phyloP scores from a whole-genome alignment of 176 grass and related monocot species.

The Tillandsia fasciculata region DNA sequence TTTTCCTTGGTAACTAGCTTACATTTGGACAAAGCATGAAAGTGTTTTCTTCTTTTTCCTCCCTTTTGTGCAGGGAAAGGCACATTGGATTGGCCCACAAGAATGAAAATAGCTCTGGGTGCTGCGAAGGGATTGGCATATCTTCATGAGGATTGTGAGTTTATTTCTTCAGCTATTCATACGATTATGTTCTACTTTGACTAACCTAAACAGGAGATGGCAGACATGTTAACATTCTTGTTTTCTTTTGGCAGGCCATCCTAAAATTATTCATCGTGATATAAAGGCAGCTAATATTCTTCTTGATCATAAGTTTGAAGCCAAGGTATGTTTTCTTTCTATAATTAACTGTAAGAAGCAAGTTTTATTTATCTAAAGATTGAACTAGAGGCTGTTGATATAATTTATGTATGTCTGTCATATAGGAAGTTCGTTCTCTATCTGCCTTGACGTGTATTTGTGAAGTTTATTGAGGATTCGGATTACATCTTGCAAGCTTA shows the following conservation, averaged over 20 bases:
- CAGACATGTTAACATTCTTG: not conserved
- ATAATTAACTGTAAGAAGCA: not conserved
- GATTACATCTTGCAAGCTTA: too few relatives aligned
- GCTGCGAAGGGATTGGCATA: slow-evolving; percentile 80
- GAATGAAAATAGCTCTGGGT: slow-evolving; percentile 73
- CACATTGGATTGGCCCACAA: slow-evolving; percentile 55
- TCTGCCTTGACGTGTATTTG: too few relatives aligned
- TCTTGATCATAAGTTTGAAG: slow-evolving; percentile 66
- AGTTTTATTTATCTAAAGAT: slow-evolving; percentile 1
- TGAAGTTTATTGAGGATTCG: too few relatives aligned
- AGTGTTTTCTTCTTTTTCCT: slow-evolving; percentile 3
- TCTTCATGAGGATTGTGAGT: slow-evolving; percentile 87
- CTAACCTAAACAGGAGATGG: not conserved
- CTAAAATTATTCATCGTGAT: slow-evolving; percentile 76
- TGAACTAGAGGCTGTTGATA: not conserved
- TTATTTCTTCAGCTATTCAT: slow-evolving; percentile 12
- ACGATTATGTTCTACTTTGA: not conserved
- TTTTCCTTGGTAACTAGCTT: not conserved
- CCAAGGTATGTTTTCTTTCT: slow-evolving; percentile 40
- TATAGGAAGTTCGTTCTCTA: too few relatives aligned
- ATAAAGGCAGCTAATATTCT: slow-evolving; percentile 78
- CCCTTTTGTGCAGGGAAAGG: slow-evolving; percentile 32
- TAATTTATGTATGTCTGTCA: too few relatives aligned
- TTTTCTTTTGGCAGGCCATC: slow-evolving; percentile 47
- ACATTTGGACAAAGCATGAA: not conserved